Conservation (phyloP, 139 green algal species). For the Pseudopediastrum boryanum region DNA sequence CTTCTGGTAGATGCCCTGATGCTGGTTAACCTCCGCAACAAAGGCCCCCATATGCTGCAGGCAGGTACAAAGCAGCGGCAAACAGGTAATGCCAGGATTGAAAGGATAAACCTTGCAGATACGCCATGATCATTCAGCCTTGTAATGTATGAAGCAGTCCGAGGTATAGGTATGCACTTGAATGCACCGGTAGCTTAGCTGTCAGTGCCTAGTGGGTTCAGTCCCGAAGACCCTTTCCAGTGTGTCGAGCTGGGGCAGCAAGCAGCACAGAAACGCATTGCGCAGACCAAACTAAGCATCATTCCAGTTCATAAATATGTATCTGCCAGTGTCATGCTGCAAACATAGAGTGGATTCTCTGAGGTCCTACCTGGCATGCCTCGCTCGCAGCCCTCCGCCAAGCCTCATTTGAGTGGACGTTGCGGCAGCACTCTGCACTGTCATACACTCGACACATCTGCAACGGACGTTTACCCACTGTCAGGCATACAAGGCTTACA, state of each 20-base stretch:
- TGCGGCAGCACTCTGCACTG: slow-evolving; percentile 46
- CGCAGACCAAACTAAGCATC: no score
- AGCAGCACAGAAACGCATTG: no score
- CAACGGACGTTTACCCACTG: not conserved
- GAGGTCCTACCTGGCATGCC: slow-evolving; percentile 41
- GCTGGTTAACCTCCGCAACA: slow-evolving; percentile 51
- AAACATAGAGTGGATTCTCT: not conserved
- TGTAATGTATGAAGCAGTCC: not conserved
- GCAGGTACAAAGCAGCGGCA: not conserved
- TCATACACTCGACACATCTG: slow-evolving; percentile 59
- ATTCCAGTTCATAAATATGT: not conserved
- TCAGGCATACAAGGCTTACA: not conserved
- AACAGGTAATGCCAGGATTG: no score
- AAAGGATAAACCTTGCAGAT: no score
- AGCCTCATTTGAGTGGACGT: slow-evolving; percentile 38
- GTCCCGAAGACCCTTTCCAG: no score
- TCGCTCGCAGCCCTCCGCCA: slow-evolving; percentile 39
- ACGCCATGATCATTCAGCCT: no score
- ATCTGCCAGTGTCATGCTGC: not conserved
- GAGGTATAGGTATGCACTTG: not conserved
- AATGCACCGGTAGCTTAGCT: no score
- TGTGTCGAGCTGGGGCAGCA: no score
- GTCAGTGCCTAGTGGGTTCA: no score
- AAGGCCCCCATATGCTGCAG: slow-evolving; percentile 31
- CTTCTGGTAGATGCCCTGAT: slow-evolving; percentile 49